Evolutionary conservation across 108 stramenopile species (phyloP).

Genomic region (Mediolabrus comicus): DNA sequence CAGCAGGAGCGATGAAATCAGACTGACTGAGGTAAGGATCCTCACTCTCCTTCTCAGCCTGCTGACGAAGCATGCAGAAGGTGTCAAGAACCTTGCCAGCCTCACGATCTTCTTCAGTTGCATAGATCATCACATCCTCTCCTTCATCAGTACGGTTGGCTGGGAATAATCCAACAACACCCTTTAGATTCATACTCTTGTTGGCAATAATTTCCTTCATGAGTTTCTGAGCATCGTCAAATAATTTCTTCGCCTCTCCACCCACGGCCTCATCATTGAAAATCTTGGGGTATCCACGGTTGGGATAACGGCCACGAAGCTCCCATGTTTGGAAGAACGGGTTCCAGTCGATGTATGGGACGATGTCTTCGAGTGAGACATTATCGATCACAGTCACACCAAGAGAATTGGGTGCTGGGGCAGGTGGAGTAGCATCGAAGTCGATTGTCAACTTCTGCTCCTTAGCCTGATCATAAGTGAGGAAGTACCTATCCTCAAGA

Average conservation of each 20-base stretch:
- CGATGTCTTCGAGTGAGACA: slow-evolving; percentile 81
- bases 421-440: slow-evolving; percentile 86
- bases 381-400: slow-evolving; percentile 85
- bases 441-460: slow-evolving; percentile 84
- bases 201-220: slow-evolving; percentile 90
- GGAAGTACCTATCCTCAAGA: slow-evolving; percentile 94
- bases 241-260: slow-evolving; percentile 96
- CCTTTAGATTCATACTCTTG: slow-evolving; percentile 86
- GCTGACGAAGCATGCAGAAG: slow-evolving; percentile 99
- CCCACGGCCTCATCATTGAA: slow-evolving; percentile 98
- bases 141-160: slow-evolving; percentile 93
- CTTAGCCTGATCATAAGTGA: slow-evolving; percentile 90
- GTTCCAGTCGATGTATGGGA: slow-evolving; percentile 99
- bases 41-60: slow-evolving; percentile 97
- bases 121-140: slow-evolving; percentile 96
- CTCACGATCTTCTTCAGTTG: slow-evolving; percentile 75
- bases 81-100: slow-evolving; percentile 67
- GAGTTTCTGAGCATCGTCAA: slow-evolving; percentile 96
- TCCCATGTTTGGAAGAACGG: slow-evolving; percentile 99
- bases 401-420: slow-evolving; percentile 75
- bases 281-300: slow-evolving; percentile 99
- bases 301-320: slow-evolving; percentile 98
- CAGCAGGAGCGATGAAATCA: slow-evolving; percentile 98
- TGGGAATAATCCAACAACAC: slow-evolving; percentile 94
- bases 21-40: slow-evolving; percentile 96